phyloP scores from a whole-genome alignment of 192 early-diverging fungal species.

The Funneliformis geosporum region DNA sequence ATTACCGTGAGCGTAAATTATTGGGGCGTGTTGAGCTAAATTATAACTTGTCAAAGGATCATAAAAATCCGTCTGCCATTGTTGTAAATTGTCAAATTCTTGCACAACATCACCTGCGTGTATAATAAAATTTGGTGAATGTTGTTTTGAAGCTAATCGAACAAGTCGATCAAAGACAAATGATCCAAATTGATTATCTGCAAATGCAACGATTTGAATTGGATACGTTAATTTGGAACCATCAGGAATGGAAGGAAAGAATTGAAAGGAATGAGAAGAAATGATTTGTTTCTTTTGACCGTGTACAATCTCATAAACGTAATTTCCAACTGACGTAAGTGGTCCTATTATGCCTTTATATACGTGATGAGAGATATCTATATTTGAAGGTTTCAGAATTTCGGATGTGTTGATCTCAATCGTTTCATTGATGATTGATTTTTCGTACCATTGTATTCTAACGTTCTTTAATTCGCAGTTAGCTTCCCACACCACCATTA shows the following conservation, averaged over 20 bases:
- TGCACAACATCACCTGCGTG: slow-evolving; percentile 76
- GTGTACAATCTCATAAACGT: slow-evolving; percentile 35
- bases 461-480: slow-evolving; percentile 56
- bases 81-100: slow-evolving; percentile 51
- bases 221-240: slow-evolving; percentile 38
- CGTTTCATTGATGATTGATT: not conserved
- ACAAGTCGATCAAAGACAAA: slow-evolving; percentile 39
- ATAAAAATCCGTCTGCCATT: slow-evolving; percentile 73
- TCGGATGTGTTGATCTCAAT: not conserved
- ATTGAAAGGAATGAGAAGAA: slow-evolving; percentile 11
- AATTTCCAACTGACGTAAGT: slow-evolving; percentile 20
- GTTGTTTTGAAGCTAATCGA: slow-evolving; percentile 35
- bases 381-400: slow-evolving; percentile 21
- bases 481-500: slow-evolving; percentile 58
- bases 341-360: slow-evolving; percentile 45
- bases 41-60: slow-evolving; percentile 60
- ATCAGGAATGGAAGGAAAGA: slow-evolving; percentile 10
- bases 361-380: slow-evolving; percentile 41
- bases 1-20: slow-evolving; percentile 76
- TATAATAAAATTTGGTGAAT: slow-evolving; percentile 54
- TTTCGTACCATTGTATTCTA: slow-evolving; percentile 41
- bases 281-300: not conserved
- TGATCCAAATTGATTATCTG: slow-evolving; percentile 57
- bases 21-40: slow-evolving; percentile 57
- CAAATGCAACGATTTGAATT: slow-evolving; percentile 40